These are phyloP conservation scores for Termitomyces sp. DNA, from an alignment of 768 basidiomycete species.

Conservation along the genomic window DNA sequence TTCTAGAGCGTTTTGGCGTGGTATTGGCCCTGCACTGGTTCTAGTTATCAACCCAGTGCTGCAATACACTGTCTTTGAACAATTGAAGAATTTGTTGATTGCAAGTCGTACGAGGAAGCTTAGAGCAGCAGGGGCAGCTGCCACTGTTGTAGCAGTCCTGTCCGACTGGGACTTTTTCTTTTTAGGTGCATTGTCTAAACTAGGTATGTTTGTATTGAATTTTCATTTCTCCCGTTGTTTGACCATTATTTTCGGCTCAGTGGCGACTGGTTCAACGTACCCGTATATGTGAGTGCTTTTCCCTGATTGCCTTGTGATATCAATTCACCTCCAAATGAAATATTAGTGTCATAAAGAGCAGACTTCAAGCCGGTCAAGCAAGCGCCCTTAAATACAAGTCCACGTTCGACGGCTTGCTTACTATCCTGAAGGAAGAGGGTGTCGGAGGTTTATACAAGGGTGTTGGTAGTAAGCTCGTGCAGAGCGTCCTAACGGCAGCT, in stretches of 20 bases:
- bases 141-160: slow-evolving; percentile 44
- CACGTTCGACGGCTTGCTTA: slow-evolving; percentile 67
- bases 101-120: slow-evolving; percentile 51
- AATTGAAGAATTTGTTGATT: slow-evolving; percentile 82
- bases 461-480: slow-evolving; percentile 80
- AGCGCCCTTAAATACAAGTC: slow-evolving; percentile 69
- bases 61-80: slow-evolving; percentile 93
- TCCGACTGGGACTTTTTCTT: slow-evolving; percentile 90
- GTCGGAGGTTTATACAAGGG: slow-evolving; percentile 84
- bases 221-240: not conserved
- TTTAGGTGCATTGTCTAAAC: slow-evolving; percentile 91
- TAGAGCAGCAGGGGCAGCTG: slow-evolving; percentile 37
- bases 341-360: slow-evolving; percentile 65
- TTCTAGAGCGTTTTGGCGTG: slow-evolving; percentile 81
- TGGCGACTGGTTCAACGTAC: slow-evolving; percentile 43
- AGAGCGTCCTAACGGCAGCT: slow-evolving; percentile 90
- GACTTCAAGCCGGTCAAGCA: slow-evolving; percentile 71
- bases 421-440: slow-evolving; percentile 76
- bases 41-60: slow-evolving; percentile 94
- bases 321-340: not conserved
- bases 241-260: slow-evolving; percentile 18
- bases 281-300: slow-evolving; percentile 37
- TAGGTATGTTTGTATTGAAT: slow-evolving; percentile 40
- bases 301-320: not conserved
- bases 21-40: slow-evolving; percentile 88